Evolutionary conservation across 2,329 filamentous ascomycete species (phyloP).

Genomic region (Ophiostoma novo-ulmi): DNA sequence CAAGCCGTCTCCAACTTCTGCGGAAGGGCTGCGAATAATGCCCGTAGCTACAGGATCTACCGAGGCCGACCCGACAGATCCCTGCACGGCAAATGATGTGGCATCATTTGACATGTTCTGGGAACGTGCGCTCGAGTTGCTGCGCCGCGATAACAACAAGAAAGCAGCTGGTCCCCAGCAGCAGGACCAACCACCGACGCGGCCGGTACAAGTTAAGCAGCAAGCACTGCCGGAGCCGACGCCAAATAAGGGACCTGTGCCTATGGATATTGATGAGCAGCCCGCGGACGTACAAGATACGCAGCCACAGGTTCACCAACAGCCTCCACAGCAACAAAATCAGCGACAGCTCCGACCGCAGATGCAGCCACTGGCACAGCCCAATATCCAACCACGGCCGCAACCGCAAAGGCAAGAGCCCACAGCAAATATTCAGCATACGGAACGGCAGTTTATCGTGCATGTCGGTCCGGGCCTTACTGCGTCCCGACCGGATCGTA

Average conservation of each 20-base stretch:
- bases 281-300: neutral
- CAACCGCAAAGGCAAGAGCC: neutral
- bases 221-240: neutral
- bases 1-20: neutral
- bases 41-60: neutral
- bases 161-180: neutral
- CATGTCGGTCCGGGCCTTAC: neutral
- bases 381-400: neutral
- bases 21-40: neutral
- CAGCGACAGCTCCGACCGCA: neutral
- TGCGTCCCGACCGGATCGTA: neutral
- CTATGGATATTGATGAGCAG: neutral
- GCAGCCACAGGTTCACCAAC: neutral
- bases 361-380: too few relatives aligned
- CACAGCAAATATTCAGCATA: neutral
- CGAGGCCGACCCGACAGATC: conserved; percentile 4
- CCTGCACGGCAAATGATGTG: neutral
- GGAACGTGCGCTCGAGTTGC: neutral
- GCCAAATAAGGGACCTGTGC: neutral
- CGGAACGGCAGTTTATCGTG: neutral
- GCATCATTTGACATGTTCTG: conserved; percentile 3
- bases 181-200: neutral
- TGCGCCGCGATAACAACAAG: neutral
- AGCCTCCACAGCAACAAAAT: neutral
- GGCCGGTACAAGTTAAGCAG: neutral